These are phyloP conservation scores for Fomes fomentarius DNA, from an alignment of 1,284 basidiomycete species.

Conservation along the genomic window DNA sequence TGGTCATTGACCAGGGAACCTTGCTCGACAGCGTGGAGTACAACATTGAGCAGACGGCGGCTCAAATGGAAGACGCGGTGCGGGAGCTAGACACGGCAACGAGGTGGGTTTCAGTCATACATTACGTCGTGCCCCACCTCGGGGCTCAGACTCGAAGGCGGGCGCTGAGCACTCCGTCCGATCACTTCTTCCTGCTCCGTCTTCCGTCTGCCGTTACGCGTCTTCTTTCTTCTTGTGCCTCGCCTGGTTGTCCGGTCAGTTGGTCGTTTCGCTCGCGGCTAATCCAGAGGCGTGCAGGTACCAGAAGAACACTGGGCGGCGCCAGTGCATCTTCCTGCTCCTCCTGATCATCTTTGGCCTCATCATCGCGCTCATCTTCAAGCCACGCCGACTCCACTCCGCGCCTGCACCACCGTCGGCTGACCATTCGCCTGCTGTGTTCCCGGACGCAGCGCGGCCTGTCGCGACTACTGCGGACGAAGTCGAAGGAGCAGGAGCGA, in stretches of 20 bases:
- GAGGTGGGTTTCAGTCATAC: constrained; percentile 47
- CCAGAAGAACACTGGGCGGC: constrained; percentile 89
- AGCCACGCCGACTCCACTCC: constrained; percentile 56
- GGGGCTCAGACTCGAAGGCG: neutral
- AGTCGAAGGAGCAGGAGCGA: neutral
- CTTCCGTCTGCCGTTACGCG: too few species aligned
- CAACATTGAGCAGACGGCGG: constrained; percentile 92
- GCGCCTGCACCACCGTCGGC: constrained; percentile 17
- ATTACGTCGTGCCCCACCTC: neutral
- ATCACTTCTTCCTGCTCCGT: too few species aligned
- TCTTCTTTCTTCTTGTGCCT: too few species aligned
- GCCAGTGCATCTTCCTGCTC: constrained; percentile 92
- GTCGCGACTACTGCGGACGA: neutral
- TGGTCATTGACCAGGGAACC: constrained; percentile 98
- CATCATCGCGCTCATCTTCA: constrained; percentile 81
- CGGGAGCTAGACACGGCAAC: constrained; percentile 85
- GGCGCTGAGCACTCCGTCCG: too few species aligned
- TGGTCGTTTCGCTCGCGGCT: neutral
- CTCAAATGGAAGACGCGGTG: constrained; percentile 83
- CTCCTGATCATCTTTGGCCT: constrained; percentile 88
- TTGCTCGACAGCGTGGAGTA: constrained; percentile 96
- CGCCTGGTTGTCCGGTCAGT: neutral
- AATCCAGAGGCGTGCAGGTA: constrained; percentile 56
- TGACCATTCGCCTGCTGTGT: neutral
- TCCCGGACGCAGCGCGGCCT: neutral